Conservation (phyloP, 1,284 basidiomycete species). For the Sporisorium exsertum region DNA sequence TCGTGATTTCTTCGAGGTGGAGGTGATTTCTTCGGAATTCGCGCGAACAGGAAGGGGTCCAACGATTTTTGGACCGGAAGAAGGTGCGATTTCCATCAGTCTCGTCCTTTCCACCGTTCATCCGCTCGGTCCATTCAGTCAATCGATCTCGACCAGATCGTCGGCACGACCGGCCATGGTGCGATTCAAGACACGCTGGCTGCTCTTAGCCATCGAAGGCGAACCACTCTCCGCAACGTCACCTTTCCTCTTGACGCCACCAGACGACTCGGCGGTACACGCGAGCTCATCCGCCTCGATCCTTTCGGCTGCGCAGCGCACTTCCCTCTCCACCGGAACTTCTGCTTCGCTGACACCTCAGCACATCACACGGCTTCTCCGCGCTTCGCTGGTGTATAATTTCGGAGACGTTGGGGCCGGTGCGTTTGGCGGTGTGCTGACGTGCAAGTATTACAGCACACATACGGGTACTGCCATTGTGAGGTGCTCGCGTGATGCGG, state of each 20-base stretch:
- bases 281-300: conserved; percentile 11
- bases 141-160: background rate
- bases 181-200: conserved; percentile 57
- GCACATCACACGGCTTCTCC: conserved; percentile 39
- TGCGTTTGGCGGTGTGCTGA: conserved; percentile 37
- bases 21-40: conserved; percentile 22
- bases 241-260: conserved; percentile 9
- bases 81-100: background rate
- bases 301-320: conserved; percentile 13
- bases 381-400: conserved; percentile 38
- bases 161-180: conserved; percentile 26
- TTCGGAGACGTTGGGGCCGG: conserved; percentile 55
- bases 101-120: background rate
- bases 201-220: conserved; percentile 44
- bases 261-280: background rate
- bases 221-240: conserved; percentile 19
- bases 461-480: conserved; percentile 52
- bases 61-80: background rate
- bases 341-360: conserved; percentile 26
- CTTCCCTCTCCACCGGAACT: background rate
- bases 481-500: conserved; percentile 48
- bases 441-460: conserved; percentile 52
- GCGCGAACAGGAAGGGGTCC: conserved; percentile 21
- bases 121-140: background rate
- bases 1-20: conserved; percentile 12